Conservation (phyloP, 2,329 filamentous ascomycete species). For the Colletotrichum sublineola region DNA sequence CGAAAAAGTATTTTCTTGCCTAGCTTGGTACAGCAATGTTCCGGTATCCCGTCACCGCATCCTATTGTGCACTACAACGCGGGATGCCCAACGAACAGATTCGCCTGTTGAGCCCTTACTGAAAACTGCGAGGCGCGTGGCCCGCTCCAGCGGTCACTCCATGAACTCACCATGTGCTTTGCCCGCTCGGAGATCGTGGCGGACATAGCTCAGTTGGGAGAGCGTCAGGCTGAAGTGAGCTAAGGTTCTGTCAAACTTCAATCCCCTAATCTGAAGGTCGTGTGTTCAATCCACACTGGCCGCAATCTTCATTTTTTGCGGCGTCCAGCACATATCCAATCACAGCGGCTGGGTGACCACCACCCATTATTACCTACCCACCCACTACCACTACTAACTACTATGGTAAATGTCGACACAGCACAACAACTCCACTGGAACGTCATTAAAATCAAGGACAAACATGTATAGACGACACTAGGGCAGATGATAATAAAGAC, state of each 20-base stretch:
- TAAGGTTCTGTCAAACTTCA: conserved; percentile 7
- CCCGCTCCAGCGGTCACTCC: background rate
- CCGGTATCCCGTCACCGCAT: background rate
- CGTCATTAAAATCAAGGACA: too few relatives aligned
- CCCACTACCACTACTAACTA: too few relatives aligned
- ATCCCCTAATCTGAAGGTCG: conserved; percentile 23
- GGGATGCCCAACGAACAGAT: background rate
- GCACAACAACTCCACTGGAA: too few relatives aligned
- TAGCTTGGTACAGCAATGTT: background rate
- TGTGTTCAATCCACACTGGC: conserved; percentile 39
- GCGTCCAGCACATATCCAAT: background rate
- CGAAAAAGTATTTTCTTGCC: background rate
- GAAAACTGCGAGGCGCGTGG: background rate
- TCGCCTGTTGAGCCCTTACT: conserved; percentile 16
- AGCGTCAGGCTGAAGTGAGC: conserved; percentile 36
- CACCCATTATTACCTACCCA: too few relatives aligned
- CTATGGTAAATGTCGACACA: too few relatives aligned
- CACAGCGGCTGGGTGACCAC: background rate
- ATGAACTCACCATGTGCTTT: rapidly evolving
- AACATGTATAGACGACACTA: too few relatives aligned
- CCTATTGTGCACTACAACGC: background rate
- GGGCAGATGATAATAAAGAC: too few relatives aligned
- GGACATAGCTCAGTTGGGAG: conserved; percentile 38
- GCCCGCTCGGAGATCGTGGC: conserved; percentile 2
- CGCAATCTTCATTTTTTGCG: conserved; percentile 12